Percentiles rank a stretch among this genome's conserved stretches.
Conservation (phyloP, 1,284 basidiomycete genomes). For the Bjerkandera adusta region DNA sequence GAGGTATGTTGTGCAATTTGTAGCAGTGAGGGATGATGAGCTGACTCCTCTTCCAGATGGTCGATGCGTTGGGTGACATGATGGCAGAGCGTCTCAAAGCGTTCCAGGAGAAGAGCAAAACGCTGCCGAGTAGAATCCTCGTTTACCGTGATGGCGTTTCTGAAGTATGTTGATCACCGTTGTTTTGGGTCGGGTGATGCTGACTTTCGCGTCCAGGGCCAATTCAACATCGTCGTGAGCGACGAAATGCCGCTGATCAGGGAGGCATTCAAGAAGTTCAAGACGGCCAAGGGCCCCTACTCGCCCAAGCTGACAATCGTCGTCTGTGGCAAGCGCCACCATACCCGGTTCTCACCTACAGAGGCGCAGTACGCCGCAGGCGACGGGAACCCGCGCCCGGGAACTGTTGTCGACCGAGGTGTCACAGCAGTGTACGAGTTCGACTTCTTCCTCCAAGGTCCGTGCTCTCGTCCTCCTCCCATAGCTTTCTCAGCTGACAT, state of each 20-base stretch:
- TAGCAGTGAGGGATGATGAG: neutral
- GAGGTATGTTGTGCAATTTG: constrained; percentile 47
- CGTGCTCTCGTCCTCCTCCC: neutral
- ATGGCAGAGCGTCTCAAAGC: constrained; percentile 60
- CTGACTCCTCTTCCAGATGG: constrained; percentile 51
- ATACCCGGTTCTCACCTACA: constrained; percentile 80
- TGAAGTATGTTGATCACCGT: constrained; percentile 43
- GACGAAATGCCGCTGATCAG: constrained; percentile 68
- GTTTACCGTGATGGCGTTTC: constrained; percentile 81
- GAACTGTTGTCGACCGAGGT: constrained; percentile 70
- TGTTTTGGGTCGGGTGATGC: neutral
- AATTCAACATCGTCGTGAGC: constrained; percentile 63
- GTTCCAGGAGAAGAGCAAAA: constrained; percentile 45
- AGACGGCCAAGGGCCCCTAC: constrained; percentile 45
- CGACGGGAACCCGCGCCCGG: constrained; percentile 69
- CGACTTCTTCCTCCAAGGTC: constrained; percentile 69
- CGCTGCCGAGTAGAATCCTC: constrained; percentile 59
- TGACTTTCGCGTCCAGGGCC: constrained; percentile 47
- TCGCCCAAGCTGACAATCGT: constrained; percentile 71
- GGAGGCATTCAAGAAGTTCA: constrained; percentile 54
- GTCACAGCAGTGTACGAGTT: constrained; percentile 72
- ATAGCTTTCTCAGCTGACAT: neutral
- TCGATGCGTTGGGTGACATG: constrained; percentile 66
- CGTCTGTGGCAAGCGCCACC: constrained; percentile 81
- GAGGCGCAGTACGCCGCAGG: constrained; percentile 47